Base-by-base conservation (phyloP, 2,329 filamentous ascomycete species). In the Curvularia sp. region DNA sequence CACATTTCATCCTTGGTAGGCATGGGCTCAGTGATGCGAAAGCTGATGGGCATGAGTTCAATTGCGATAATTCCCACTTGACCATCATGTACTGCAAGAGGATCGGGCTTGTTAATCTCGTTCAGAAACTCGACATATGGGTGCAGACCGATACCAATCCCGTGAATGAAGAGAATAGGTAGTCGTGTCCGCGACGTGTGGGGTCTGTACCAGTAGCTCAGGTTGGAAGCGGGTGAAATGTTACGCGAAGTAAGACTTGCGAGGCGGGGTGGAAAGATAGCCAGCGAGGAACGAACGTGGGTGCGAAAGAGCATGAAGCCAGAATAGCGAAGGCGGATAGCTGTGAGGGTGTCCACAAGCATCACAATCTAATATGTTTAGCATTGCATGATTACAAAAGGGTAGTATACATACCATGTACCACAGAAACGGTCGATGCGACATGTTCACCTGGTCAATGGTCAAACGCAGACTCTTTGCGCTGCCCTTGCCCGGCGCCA, bases 121-220 rank as follows among this genome's bases (percentile, higher is more conserved):
- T 75, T 71, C 1, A 91, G 76, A 67, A 89, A 89, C 15, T 77
- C 72, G 12, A 82, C 77, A 65, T 91, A 89, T 0, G 87, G 84
- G 69, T 85, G 84, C 2, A 91, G 81, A 0, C 89, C 89, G 57
- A 91, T 81, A 42, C 89, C 88, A 49, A 91, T 89, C 15, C 89
- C 89, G 65, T 91, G 89, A 48, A 91, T 81, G 75, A 90, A 91
- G 4, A 92, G 75, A 7, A 91, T 75, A 0, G 89, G 89, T 0
- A 84, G 75, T 42, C 80, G 80, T 0, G 79, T 84, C 51, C 81
- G 81, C 1, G 85, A 87, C 0, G 81, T 85, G 68, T 91, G 88
- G 5, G 86, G 85, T 1, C 84, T 83, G 66, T 88, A 80, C 86
- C 88, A 91, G 78, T 92, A 91, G 60, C 83, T 83, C 5, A 90